Conservation (phyloP, 495 filamentous ascomycete genomes). For the Astrocystis sublimbata region DNA sequence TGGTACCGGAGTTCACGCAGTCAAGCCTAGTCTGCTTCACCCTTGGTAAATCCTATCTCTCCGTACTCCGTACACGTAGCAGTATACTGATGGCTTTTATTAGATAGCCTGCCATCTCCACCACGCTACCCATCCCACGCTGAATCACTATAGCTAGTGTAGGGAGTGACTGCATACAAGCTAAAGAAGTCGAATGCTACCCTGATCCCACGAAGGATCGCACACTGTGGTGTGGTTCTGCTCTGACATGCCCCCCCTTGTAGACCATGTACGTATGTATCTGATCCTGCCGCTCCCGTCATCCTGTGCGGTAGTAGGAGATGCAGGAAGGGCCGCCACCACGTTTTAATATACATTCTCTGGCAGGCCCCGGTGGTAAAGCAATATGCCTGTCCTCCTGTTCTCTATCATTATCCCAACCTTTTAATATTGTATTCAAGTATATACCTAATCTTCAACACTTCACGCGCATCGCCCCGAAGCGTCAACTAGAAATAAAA, state of each 20-base stretch:
- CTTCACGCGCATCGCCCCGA: not conserved
- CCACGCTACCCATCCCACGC: slow-evolving; percentile 4
- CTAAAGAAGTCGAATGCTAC: slow-evolving; percentile 2
- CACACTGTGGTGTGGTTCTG: slow-evolving; percentile 16
- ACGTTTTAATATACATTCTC: slow-evolving; percentile 18
- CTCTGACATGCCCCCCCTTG: slow-evolving; percentile 13
- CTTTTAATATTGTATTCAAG: not conserved
- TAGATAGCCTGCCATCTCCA: slow-evolving; percentile 13
- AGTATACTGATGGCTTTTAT: slow-evolving; percentile 12
- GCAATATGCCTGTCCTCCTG: not conserved
- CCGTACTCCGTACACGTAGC: too few relatives aligned
- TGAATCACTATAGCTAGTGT: slow-evolving; percentile 13
- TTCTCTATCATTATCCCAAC: not conserved
- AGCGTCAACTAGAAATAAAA: not conserved
- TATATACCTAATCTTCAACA: not conserved
- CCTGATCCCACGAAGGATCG: slow-evolving; percentile 15
- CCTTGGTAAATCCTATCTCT: too few relatives aligned
- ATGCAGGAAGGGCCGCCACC: slow-evolving; percentile 13
- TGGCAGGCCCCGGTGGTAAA: slow-evolving; percentile 4
- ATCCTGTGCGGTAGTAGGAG: not conserved
- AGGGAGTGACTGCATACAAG: slow-evolving; percentile 13
- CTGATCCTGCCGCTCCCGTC: slow-evolving; percentile 10
- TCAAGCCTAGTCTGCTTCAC: too few relatives aligned
- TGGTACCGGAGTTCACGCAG: not conserved
- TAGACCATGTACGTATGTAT: slow-evolving; percentile 1